Conservation (phyloP, 225 moss, liverwort and hornwort species). For the Bryum argenteum region DNA sequence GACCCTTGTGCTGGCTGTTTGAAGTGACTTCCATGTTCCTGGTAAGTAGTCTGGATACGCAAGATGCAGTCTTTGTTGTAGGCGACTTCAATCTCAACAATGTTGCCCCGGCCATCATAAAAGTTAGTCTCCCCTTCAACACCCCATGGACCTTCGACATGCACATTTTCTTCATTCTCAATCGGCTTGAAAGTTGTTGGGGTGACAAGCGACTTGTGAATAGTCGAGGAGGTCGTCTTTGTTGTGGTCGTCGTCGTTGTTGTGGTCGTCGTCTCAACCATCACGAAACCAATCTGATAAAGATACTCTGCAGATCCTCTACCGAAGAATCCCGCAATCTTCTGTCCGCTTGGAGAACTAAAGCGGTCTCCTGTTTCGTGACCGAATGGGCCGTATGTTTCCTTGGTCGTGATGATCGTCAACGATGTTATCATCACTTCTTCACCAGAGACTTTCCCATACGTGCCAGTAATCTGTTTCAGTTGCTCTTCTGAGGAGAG, state of each 20-base stretch:
- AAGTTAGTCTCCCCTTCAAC: neutral
- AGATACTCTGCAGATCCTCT: slow-evolving; percentile 2
- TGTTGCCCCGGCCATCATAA: slow-evolving; percentile 17
- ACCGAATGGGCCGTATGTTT: slow-evolving; percentile 16
- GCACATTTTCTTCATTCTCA: slow-evolving; percentile 8
- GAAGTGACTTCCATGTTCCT: slow-evolving; percentile 20
- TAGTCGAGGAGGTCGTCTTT: no score
- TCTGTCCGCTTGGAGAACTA: neutral
- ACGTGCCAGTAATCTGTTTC: neutral
- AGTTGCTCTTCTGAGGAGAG: neutral
- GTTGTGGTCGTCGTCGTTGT: no score
- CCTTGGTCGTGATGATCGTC: slow-evolving; percentile 5
- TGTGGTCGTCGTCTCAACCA: neutral
- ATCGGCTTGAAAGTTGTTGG: neutral
- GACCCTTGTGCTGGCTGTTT: slow-evolving; percentile 20
- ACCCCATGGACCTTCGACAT: slow-evolving; percentile 21
- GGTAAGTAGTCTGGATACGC: slow-evolving; percentile 6
- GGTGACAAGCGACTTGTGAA: neutral
- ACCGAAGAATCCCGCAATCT: slow-evolving; percentile 13
- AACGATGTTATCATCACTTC: slow-evolving; percentile 21
- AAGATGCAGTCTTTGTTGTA: slow-evolving; percentile 4
- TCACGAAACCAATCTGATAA: slow-evolving; percentile 9
- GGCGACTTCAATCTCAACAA: slow-evolving; percentile 25
- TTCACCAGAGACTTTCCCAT: neutral
- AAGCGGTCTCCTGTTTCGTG: neutral